phyloP scores from a whole-genome alignment of 2,329 filamentous ascomycete genomes.

The Paraphaeosphaeria sporulosa region DNA sequence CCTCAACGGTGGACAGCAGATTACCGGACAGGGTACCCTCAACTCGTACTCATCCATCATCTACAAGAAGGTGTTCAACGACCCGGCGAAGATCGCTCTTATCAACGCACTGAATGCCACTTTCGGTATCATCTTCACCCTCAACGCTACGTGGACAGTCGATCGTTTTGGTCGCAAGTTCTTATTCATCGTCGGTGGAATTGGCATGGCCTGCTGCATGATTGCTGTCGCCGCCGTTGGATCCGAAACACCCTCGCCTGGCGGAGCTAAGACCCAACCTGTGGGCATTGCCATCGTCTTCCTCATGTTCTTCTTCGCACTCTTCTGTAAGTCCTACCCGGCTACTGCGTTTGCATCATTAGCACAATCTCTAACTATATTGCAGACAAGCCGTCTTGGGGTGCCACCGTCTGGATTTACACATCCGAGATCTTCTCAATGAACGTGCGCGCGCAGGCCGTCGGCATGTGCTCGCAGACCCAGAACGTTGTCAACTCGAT shows the following conservation, averaged over 20 bases:
- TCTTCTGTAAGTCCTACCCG: constrained; percentile 60
- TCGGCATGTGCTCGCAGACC: constrained; percentile 69
- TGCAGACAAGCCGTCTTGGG: constrained; percentile 72
- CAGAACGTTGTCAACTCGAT: constrained; percentile 70
- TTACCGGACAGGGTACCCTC: constrained; percentile 75
- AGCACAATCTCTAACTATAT: constrained; percentile 30
- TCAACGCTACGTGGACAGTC: constrained; percentile 77
- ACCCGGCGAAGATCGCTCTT: constrained; percentile 65
- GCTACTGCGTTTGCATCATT: constrained; percentile 10
- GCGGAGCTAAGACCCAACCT: constrained; percentile 63
- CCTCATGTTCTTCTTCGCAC: constrained; percentile 70
- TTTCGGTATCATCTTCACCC: constrained; percentile 74
- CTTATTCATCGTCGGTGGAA: constrained; percentile 71
- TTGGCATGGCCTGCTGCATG: constrained; percentile 76
- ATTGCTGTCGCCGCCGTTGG: constrained; percentile 67
- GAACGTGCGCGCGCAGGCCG: constrained; percentile 75
- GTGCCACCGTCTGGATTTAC: constrained; percentile 75
- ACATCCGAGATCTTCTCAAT: constrained; percentile 74
- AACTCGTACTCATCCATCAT: constrained; percentile 78
- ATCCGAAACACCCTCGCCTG: constrained; percentile 63
- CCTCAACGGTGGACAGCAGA: constrained; percentile 74
- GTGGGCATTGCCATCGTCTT: constrained; percentile 75
- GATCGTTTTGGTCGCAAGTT: constrained; percentile 75
- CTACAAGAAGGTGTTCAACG: constrained; percentile 74
- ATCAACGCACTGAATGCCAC: constrained; percentile 80